Evolutionary conservation across 108 stramenopile species (phyloP).

Genomic region (Conticribra weissflogii): DNA sequence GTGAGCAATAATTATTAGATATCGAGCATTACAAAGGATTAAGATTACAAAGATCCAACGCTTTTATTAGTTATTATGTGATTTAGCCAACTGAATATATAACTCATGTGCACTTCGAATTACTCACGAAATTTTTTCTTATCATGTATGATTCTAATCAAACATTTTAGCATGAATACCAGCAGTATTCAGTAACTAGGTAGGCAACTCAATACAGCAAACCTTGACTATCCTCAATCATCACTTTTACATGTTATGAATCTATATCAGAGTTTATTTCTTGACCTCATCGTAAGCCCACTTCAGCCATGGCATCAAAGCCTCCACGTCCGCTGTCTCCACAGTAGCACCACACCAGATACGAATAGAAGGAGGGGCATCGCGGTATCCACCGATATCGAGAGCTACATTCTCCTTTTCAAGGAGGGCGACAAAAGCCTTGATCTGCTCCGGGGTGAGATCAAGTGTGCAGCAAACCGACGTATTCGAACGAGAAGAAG

Average conservation of each 20-base stretch:
- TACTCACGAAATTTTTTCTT: too few relatives aligned
- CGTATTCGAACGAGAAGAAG: conserved; percentile 93
- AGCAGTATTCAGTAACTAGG: too few relatives aligned
- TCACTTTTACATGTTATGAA: background rate
- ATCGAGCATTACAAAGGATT: too few relatives aligned
- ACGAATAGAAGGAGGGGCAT: conserved; percentile 98
- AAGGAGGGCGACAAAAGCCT: conserved; percentile 91
- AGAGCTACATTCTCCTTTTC: conserved; percentile 94
- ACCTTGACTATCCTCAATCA: background rate
- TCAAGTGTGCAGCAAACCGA: conserved; percentile 97
- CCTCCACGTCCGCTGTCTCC: conserved; percentile 95
- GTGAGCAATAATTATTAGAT: too few relatives aligned
- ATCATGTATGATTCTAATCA: too few relatives aligned
- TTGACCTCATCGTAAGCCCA: conserved; percentile 95
- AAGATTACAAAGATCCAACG: too few relatives aligned
- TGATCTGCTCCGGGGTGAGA: conserved; percentile 92
- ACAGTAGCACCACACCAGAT: conserved; percentile 99
- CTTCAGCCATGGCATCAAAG: conserved; percentile 97
- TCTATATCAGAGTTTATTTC: conserved; percentile 30
- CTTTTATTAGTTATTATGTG: too few relatives aligned
- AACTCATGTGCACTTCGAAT: too few relatives aligned
- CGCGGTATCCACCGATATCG: conserved; percentile 99
- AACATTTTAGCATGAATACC: too few relatives aligned
- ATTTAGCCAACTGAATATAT: too few relatives aligned
- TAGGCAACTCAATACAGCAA: too few relatives aligned